Conservation (phyloP, 352 stramenopile species). For the Phytophthora ramorum region DNA sequence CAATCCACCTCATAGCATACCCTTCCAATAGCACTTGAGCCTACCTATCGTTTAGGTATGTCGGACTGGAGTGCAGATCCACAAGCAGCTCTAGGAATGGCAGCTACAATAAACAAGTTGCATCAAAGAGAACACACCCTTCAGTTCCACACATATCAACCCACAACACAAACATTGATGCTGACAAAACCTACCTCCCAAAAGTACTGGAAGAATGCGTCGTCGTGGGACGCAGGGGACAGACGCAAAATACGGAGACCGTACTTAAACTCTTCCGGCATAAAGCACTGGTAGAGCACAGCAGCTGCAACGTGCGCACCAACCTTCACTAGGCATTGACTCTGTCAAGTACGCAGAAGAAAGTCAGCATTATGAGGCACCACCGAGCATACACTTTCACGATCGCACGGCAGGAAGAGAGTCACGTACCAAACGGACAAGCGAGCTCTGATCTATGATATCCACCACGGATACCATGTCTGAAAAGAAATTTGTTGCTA, state of each 20-base stretch:
- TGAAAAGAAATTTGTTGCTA: conserved; percentile 86
- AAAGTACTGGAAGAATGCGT: conserved; percentile 88
- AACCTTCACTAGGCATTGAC: conserved; percentile 84
- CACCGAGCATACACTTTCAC: not conserved
- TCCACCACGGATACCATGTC: conserved; percentile 75
- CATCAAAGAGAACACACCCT: conserved; percentile 1
- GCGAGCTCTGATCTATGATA: conserved; percentile 85
- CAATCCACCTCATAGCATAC: not conserved
- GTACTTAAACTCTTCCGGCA: conserved; percentile 81
- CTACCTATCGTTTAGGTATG: conserved; percentile 76
- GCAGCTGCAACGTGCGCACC: conserved; percentile 82
- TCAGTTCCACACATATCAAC: not conserved
- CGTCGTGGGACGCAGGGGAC: conserved; percentile 73
- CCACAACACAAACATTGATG: not conserved
- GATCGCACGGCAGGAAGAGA: not conserved
- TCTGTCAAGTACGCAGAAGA: conserved; percentile 40
- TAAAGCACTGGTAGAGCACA: conserved; percentile 87
- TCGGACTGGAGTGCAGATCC: conserved; percentile 75
- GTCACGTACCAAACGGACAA: conserved; percentile 75
- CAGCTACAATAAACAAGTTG: conserved; percentile 40
- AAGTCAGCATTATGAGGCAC: conserved; percentile 15
- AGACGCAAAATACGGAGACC: conserved; percentile 80
- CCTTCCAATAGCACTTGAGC: conserved; percentile 1
- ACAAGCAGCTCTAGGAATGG: conserved; percentile 85
- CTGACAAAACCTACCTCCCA: conserved; percentile 64